Evolutionary conservation across 1,284 basidiomycete genomes (phyloP).

Genomic region (Meira nashicola): DNA sequence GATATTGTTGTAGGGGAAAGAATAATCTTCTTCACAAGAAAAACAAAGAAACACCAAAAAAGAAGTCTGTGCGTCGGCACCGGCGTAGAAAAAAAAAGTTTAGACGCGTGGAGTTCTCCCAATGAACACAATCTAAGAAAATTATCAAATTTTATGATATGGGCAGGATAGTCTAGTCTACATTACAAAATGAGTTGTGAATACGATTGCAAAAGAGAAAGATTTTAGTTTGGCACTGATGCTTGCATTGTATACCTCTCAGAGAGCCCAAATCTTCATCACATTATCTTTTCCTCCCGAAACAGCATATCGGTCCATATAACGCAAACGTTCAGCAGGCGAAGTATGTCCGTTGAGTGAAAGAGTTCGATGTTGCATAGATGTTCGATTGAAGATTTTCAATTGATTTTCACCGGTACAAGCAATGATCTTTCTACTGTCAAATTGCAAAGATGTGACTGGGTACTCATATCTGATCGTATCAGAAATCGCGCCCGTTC

Average conservation of each 20-base stretch:
- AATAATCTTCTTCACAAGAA: too few species aligned
- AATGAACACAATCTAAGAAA: too few species aligned
- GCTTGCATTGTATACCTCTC: not conserved
- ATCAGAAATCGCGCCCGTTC: constrained; percentile 80
- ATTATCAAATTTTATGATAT: too few species aligned
- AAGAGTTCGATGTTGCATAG: constrained; percentile 77
- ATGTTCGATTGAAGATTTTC: constrained; percentile 93
- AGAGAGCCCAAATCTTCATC: constrained; percentile 94
- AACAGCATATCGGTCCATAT: constrained; percentile 92
- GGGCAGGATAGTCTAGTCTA: too few species aligned
- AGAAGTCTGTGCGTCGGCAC: too few species aligned
- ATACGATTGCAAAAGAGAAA: too few species aligned
- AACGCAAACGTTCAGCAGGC: constrained; percentile 82
- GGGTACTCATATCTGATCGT: constrained; percentile 86
- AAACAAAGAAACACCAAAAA: too few species aligned
- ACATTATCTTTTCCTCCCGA: constrained; percentile 81
- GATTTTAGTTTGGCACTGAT: too few species aligned
- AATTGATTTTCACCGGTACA: constrained; percentile 90
- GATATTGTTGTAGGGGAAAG: too few species aligned
- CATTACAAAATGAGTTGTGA: too few species aligned
- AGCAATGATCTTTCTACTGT: constrained; percentile 85
- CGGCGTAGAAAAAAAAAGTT: too few species aligned
- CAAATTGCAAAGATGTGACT: constrained; percentile 85
- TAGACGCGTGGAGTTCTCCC: too few species aligned
- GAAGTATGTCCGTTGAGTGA: constrained; percentile 84